These are phyloP conservation scores for Conringia planisiliqua DNA, from an alignment of 345 rosid genomes.

Conservation along the genomic window DNA sequence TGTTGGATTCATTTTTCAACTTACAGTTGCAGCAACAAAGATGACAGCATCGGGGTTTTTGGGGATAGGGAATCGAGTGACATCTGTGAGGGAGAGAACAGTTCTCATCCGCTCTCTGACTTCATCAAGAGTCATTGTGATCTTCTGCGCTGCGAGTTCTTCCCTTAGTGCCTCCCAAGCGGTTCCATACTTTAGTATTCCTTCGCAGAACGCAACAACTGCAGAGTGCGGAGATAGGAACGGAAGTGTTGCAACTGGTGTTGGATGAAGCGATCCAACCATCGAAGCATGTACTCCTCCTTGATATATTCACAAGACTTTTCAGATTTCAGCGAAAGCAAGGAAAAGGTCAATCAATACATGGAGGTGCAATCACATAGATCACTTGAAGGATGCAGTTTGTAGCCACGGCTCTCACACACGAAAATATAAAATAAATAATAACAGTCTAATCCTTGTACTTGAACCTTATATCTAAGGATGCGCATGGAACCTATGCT, in stretches of 20 bases:
- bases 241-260: slow-evolving; percentile 93
- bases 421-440: neutral
- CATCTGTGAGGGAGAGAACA: slow-evolving; percentile 95
- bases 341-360: neutral
- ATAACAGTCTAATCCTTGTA: neutral
- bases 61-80: slow-evolving; percentile 94
- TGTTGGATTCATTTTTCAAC: slow-evolving; percentile 26
- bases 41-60: slow-evolving; percentile 79
- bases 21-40: slow-evolving; percentile 97
- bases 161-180: slow-evolving; percentile 98
- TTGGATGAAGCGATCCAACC: slow-evolving; percentile 98
- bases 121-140: slow-evolving; percentile 84
- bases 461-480: neutral
- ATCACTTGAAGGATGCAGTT: neutral
- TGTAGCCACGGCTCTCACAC: neutral
- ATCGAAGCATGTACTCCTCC: slow-evolving; percentile 99
- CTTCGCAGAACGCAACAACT: slow-evolving; percentile 98
- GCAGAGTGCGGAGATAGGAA: slow-evolving; percentile 99
- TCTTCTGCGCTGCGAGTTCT: slow-evolving; percentile 69
- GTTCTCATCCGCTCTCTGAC: slow-evolving; percentile 89
- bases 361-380: neutral
- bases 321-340: slow-evolving; percentile 18
- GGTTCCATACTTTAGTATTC: slow-evolving; percentile 84
- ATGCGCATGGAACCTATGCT: neutral
- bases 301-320: slow-evolving; percentile 20